These are phyloP conservation scores for Fusarium multiceps DNA, from an alignment of 2,329 filamentous ascomycete genomes.

Conservation along the genomic window DNA sequence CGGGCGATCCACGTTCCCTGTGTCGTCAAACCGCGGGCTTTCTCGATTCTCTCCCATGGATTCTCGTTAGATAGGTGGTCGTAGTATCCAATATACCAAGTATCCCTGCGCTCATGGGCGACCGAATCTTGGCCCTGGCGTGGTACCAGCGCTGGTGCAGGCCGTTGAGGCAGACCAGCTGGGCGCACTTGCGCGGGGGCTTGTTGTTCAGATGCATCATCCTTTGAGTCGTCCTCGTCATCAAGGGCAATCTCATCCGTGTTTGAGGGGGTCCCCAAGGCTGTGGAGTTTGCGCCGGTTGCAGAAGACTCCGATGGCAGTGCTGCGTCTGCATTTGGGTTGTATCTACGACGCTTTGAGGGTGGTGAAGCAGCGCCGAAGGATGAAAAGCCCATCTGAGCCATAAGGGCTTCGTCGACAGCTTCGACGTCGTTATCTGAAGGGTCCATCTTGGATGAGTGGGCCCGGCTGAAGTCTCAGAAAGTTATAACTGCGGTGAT, in stretches of 20 bases:
- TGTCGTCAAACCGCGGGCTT: constrained; percentile 55
- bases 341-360: constrained; percentile 75
- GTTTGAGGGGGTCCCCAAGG: constrained; percentile 51
- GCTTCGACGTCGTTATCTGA: constrained; percentile 21
- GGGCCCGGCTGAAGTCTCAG: neutral
- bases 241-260: constrained; percentile 60
- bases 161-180: constrained; percentile 49
- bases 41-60: constrained; percentile 73
- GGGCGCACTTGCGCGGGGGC: constrained; percentile 48
- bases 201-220: constrained; percentile 31
- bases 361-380: constrained; percentile 70
- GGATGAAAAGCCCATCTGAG: constrained; percentile 77
- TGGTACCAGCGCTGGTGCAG: constrained; percentile 31
- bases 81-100: constrained; percentile 76
- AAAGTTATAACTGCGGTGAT: neutral
- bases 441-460: constrained; percentile 7
- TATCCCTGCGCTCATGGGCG: constrained; percentile 38
- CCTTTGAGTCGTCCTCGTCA: constrained; percentile 38
- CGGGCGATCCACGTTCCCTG: constrained; percentile 59
- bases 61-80: constrained; percentile 76
- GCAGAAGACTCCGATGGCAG: constrained; percentile 46
- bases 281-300: constrained; percentile 53
- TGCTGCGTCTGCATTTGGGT: constrained; percentile 63
- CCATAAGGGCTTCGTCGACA: constrained; percentile 63
- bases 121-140: constrained; percentile 26